phyloP scores from a whole-genome alignment of 768 basidiomycete species.

The Melanogaster broomeanus region DNA sequence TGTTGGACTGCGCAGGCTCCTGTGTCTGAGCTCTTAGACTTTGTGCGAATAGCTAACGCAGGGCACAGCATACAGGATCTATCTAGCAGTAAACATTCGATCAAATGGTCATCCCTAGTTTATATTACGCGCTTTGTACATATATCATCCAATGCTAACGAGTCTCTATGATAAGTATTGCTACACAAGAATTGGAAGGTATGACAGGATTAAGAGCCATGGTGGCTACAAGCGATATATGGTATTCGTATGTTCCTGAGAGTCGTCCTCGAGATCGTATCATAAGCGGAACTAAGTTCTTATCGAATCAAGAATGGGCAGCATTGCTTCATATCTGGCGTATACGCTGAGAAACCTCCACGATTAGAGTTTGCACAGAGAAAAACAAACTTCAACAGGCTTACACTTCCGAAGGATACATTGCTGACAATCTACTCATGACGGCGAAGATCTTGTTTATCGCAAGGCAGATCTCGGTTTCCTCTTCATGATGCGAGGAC shows the following conservation, averaged over 20 bases:
- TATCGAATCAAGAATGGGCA: slow-evolving; percentile 26
- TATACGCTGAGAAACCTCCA: slow-evolving; percentile 15
- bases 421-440: slow-evolving; percentile 18
- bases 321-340: slow-evolving; percentile 25
- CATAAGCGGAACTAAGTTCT: neutral
- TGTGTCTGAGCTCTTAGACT: slow-evolving; percentile 11
- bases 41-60: neutral
- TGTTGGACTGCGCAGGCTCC: slow-evolving; percentile 21
- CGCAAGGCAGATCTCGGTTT: slow-evolving; percentile 13
- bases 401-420: slow-evolving; percentile 19
- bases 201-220: neutral
- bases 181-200: neutral
- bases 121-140: neutral
- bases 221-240: neutral
- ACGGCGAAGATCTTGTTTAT: slow-evolving; percentile 16
- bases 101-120: neutral
- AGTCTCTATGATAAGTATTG: neutral
- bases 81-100: neutral
- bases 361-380: neutral
- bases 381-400: slow-evolving; percentile 1
- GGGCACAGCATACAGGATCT: neutral
- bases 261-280: neutral
- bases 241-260: neutral
- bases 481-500: neutral
- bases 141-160: neutral